phyloP scores from a whole-genome alignment of 805 yeast genomes.

The Barnettozyma wickerhamii region DNA sequence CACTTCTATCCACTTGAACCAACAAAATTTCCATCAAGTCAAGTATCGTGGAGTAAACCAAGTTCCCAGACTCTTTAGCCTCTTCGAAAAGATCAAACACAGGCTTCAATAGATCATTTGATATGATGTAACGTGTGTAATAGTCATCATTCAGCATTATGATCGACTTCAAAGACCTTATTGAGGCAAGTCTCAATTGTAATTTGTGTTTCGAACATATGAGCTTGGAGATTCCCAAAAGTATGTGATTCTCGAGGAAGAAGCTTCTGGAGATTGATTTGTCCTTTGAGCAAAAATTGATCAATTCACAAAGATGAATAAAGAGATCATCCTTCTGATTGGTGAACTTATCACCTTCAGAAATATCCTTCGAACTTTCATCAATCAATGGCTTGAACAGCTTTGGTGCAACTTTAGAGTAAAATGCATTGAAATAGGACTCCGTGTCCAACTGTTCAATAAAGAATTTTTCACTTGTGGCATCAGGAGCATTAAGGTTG shows the following conservation, averaged over 20 bases:
- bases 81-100: slow-evolving; percentile 47
- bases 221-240: slow-evolving; percentile 51
- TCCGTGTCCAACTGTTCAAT: slow-evolving; percentile 30
- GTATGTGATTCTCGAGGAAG: slow-evolving; percentile 53
- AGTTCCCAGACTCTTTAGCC: slow-evolving; percentile 48
- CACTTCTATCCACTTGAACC: slow-evolving; percentile 16
- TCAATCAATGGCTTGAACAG: slow-evolving; percentile 46
- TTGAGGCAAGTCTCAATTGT: slow-evolving; percentile 59
- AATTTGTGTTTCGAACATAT: slow-evolving; percentile 35
- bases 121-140: slow-evolving; percentile 53
- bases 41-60: slow-evolving; percentile 71
- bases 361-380: not conserved
- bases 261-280: slow-evolving; percentile 53
- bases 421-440: slow-evolving; percentile 55
- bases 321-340: slow-evolving; percentile 38
- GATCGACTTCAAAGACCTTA: slow-evolving; percentile 64
- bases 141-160: slow-evolving; percentile 58
- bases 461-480: slow-evolving; percentile 21
- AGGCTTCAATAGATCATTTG: slow-evolving; percentile 45
- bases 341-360: not conserved
- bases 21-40: slow-evolving; percentile 55
- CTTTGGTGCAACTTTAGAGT: slow-evolving; percentile 54
- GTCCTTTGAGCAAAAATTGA: slow-evolving; percentile 61
- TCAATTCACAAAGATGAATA: slow-evolving; percentile 64
- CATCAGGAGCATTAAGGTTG: slow-evolving; percentile 16